Base-by-base conservation (phyloP, 106 monocot species). In the Posidonia australis region DNA sequence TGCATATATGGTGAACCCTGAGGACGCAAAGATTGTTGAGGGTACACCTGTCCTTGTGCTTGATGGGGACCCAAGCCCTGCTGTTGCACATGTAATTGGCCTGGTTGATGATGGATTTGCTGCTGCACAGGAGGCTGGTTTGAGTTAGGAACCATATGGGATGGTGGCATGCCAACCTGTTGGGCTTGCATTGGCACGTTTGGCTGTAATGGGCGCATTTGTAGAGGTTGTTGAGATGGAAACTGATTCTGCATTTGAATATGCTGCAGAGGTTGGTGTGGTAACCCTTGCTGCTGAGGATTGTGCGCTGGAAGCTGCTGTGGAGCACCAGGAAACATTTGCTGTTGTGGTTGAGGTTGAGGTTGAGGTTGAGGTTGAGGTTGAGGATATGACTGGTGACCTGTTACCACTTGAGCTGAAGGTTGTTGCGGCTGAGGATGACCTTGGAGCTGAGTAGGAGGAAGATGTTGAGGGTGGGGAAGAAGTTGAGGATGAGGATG, bases 311-410 rank as follows among this genome's bases (percentile, higher is more conserved):
- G 77, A 21, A 43, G 79, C 63, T 85, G 85, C 20, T 75, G 77
- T 45, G 66, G 67, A 52, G 53, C 45, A 58, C 70, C 74, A 44
- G 77, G 51, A 19, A 58, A 67, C n/a, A 58, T 43, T 69, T 77
- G 86, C 41, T 70, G 78, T 3, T 67, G 58, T 9, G 51, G 28
- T 47, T 82, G 77, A n/a, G n/a, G n/a, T n/a, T 82, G 77, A 56
- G 71, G 70, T 53, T 81, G 88, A 44, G 78, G 88, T 5, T 67
- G 58, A 5, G 51, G 28, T 47, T 82, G 77, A 56, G 71, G 70
- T 53, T 81, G 88, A 44, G 78, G 88, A 74, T 79, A 79, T 55
- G 83, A 87, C n/a, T 83, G 84, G 42, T 92, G 76, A 5, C 87
- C 87, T 55, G 92, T 58, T 10, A 84, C 82, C 14, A 79, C 58